These are phyloP conservation scores for Claviceps purpurea DNA, from an alignment of 2,329 filamentous ascomycete species.

Conservation along the genomic window DNA sequence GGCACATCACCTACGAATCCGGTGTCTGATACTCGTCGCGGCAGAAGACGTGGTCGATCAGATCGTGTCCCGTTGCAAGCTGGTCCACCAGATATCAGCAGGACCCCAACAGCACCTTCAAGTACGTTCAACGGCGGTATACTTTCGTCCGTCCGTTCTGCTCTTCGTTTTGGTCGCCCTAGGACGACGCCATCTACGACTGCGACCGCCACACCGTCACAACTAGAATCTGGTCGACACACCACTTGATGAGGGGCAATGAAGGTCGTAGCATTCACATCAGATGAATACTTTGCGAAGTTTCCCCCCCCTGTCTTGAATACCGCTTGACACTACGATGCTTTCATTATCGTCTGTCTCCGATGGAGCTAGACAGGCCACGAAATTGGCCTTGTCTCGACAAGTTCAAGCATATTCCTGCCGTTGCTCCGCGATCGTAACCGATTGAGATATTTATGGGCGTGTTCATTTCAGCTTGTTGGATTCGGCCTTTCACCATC, in stretches of 20 bases:
- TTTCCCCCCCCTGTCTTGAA: no score
- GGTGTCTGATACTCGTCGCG: neutral
- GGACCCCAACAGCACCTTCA: neutral
- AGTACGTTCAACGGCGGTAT: slow-evolving; percentile 11
- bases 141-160: slow-evolving; percentile 19
- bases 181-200: slow-evolving; percentile 8
- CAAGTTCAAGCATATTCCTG: no score
- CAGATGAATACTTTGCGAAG: no score
- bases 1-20: slow-evolving; percentile 1
- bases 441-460: no score
- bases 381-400: no score
- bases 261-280: neutral
- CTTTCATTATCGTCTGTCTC: no score
- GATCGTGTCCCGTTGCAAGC: neutral
- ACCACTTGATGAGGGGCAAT: slow-evolving; percentile 1
- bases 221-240: slow-evolving; percentile 31
- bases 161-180: slow-evolving; percentile 18
- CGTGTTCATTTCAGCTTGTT: no score
- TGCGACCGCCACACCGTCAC: slow-evolving; percentile 27
- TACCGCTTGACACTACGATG: no score
- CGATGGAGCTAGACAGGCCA: no score
- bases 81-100: slow-evolving; percentile 7
- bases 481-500: no score
- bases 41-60: slow-evolving; percentile 1
- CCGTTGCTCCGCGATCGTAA: no score